Evolutionary conservation across 2,329 filamentous ascomycete genomes (phyloP).

Genomic region (Apiospora marii): DNA sequence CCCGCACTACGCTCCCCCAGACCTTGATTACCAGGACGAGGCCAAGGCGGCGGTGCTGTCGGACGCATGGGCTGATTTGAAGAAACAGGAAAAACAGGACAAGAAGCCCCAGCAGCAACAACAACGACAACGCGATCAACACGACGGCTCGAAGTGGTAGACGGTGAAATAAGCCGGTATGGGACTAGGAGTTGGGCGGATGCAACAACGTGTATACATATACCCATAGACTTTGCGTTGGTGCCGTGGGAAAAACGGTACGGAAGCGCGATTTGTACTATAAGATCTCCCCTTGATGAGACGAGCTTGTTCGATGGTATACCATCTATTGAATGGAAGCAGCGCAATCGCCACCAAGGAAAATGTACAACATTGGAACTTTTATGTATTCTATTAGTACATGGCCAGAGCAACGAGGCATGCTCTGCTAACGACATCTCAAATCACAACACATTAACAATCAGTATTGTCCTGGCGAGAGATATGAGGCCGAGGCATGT

Average conservation of each 20-base stretch:
- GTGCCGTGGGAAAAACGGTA: neutral
- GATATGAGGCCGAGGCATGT: neutral
- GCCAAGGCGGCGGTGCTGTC: neutral
- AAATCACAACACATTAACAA: neutral
- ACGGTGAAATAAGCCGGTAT: too few species aligned
- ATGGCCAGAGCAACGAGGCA: neutral
- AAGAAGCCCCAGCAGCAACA: neutral
- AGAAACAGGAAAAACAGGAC: neutral
- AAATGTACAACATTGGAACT: neutral
- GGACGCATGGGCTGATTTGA: neutral
- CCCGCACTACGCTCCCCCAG: neutral
- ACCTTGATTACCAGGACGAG: neutral
- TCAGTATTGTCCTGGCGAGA: too few species aligned
- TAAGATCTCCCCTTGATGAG: neutral
- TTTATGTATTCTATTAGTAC: neutral
- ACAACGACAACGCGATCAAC: too few species aligned
- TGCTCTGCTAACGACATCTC: constrained; percentile 8
- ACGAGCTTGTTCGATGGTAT: too few species aligned
- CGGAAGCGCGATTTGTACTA: neutral
- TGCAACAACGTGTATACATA: neutral
- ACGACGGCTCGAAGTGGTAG: neutral
- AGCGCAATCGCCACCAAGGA: too few species aligned
- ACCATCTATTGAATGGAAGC: too few species aligned
- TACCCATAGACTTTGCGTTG: constrained; percentile 16
- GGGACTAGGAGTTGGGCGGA: too few species aligned